A percentile compares a stretch with the other conserved stretches of the same genome.
Conservation (phyloP, 1,139 yeast genomes). For the Yamadazyma dushanensis region DNA sequence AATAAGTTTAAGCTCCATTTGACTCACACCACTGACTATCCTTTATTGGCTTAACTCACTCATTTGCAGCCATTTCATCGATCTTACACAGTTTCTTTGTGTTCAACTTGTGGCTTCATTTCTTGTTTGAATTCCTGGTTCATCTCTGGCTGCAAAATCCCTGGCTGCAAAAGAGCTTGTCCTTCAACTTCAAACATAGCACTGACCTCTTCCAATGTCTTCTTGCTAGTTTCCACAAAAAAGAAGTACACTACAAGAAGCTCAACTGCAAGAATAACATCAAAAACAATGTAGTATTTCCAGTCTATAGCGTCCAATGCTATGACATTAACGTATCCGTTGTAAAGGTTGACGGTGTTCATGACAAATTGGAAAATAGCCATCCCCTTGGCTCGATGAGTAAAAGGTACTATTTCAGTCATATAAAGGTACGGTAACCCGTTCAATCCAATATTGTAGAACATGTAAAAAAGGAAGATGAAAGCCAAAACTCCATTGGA, state of each 20-base stretch:
- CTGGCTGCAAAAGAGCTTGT: too few relatives aligned
- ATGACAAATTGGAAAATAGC: conserved; percentile 31
- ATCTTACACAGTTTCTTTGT: too few relatives aligned
- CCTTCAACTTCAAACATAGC: too few relatives aligned
- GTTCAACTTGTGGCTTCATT: too few relatives aligned
- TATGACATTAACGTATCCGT: conserved; percentile 55
- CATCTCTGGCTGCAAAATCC: too few relatives aligned
- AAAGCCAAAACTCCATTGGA: conserved; percentile 49
- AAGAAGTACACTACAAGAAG: conserved; percentile 38
- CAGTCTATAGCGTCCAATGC: conserved; percentile 60
- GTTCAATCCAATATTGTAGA: conserved; percentile 40
- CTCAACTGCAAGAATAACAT: conserved; percentile 41
- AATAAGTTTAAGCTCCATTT: too few relatives aligned
- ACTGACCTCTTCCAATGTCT: conserved; percentile 59
- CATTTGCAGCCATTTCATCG: too few relatives aligned
- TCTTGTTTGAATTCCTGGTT: too few relatives aligned
- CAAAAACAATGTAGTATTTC: conserved; percentile 60
- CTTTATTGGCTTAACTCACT: too few relatives aligned
- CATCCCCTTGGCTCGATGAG: conserved; percentile 46
- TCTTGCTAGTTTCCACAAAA: conserved; percentile 49
- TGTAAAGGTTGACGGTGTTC: conserved; percentile 23
- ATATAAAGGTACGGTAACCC: conserved; percentile 40
- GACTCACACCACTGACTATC: too few relatives aligned
- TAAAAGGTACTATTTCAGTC: conserved; percentile 47
- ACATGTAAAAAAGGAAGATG: conserved; percentile 41